Evolutionary conservation across 2,329 filamentous ascomycete genomes (phyloP).

Genomic region (Apiospora malaysiana): DNA sequence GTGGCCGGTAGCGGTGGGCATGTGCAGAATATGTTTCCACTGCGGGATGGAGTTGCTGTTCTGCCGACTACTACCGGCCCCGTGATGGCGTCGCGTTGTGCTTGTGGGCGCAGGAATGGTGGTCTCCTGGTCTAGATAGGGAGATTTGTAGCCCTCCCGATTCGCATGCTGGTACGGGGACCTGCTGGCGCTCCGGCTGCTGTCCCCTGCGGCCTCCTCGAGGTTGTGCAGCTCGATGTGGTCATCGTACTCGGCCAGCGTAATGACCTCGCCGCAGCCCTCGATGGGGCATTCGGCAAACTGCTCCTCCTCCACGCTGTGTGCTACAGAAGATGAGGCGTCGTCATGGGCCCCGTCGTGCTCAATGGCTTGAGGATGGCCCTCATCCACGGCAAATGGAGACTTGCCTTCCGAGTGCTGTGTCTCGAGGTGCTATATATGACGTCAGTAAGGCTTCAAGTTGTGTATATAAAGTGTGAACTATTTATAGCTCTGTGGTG

Average conservation of each 20-base stretch:
- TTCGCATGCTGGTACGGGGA: not conserved
- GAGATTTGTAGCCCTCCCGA: constrained; percentile 22
- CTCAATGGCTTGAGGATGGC: not conserved
- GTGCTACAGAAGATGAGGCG: constrained; percentile 19
- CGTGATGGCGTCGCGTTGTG: not conserved
- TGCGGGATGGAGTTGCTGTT: constrained; percentile 26
- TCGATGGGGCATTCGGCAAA: constrained; percentile 61
- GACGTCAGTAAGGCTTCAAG: not conserved
- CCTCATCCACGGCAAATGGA: constrained; percentile 31
- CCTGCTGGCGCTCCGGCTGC: constrained; percentile 5
- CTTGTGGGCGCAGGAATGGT: not conserved
- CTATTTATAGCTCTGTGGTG: not conserved
- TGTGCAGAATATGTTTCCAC: constrained; percentile 41
- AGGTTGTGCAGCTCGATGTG: constrained; percentile 66
- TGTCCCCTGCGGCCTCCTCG: constrained; percentile 45
- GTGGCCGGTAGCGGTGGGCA: constrained; percentile 28
- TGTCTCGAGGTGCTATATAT: constrained; percentile 40
- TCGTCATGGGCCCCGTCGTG: not conserved
- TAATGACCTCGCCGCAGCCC: constrained; percentile 65
- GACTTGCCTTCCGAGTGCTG: constrained; percentile 35
- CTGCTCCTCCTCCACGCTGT: constrained; percentile 38
- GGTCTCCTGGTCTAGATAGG: constrained; percentile 10
- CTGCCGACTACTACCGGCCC: constrained; percentile 8
- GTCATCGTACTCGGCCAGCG: constrained; percentile 56
- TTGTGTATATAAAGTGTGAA: not conserved